Base-by-base conservation (phyloP, 495 filamentous ascomycete species). In the Daldinia grandis region DNA sequence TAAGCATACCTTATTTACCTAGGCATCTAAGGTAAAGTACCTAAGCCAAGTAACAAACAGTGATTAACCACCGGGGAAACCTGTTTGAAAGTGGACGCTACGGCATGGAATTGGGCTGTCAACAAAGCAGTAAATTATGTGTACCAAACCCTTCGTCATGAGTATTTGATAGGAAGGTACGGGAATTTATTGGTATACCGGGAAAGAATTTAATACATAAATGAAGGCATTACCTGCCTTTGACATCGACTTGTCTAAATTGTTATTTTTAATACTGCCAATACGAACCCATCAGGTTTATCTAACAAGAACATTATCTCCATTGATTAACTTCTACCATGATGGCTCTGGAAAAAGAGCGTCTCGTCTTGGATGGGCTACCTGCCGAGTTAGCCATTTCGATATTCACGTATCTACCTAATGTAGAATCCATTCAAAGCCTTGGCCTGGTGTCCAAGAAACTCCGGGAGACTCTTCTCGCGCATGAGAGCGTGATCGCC, bases 401-500 rank as follows among this genome's bases (percentile, higher is more conserved):
- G 4, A 9, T 47, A 9, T 19, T 47, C 8, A 12, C 19, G 3
- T 3, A 10, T 9, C 42, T 47, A 19, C 42, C 42, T 19, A 5
- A 47, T 9, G 17, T 47, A 47, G 2, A 24, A 9, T 47, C 42
- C 1, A 47, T 47, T 4, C 17, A 47, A 19, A 47, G 12, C 7
- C 8, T 47, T 21, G 19, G 7, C 1, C 17, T 24, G 5, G 42
- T 2, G 0, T 19, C 42, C 17, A 47, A 47, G 19, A 47, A n/a
- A 9, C 14, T 21, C 6, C 53, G 28, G 5, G 0, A 12, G 1
- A 53, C 54, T 3, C 33, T 63, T n/a, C 9, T 5, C 17, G n/a
- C 42, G 1, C 25, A 63, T 9, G 42, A 68, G 33, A 1, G 53
- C 17, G 5, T 30, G 0, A 69, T 69, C 1, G 42, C 59, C 19